Evolutionary conservation across 768 basidiomycete genomes (phyloP).

Genomic region (Tylopilus balloui): DNA sequence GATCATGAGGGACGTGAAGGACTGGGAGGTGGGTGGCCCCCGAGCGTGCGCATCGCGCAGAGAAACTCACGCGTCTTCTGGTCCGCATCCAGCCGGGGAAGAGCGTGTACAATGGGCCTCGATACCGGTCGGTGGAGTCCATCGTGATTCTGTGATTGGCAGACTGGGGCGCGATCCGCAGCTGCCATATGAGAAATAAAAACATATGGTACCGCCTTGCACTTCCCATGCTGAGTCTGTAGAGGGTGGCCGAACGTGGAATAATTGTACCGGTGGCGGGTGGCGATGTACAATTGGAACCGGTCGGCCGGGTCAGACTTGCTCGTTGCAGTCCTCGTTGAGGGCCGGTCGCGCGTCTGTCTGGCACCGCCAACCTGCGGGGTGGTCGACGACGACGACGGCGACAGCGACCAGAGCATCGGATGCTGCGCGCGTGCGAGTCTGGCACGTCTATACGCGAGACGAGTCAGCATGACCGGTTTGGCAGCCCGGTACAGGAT

Average conservation of each 20-base stretch:
- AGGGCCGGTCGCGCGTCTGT: constrained; percentile 24
- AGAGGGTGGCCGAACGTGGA: constrained; percentile 2
- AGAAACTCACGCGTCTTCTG: constrained; percentile 12
- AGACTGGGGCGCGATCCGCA: constrained; percentile 9
- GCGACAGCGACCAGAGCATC: neutral
- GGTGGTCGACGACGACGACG: neutral
- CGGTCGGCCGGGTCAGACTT: constrained; percentile 10
- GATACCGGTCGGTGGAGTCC: constrained; percentile 55
- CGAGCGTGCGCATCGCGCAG: constrained; percentile 20
- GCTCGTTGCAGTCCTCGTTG: neutral
- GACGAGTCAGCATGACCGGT: constrained; percentile 41
- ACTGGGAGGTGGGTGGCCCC: constrained; percentile 79
- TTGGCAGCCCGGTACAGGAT: constrained; percentile 33
- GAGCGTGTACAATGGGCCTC: constrained; percentile 77
- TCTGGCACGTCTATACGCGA: constrained; percentile 27
- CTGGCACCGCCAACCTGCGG: too few species aligned
- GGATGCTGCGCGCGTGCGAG: neutral
- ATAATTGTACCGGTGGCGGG: constrained; percentile 31
- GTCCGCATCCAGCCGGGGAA: constrained; percentile 62
- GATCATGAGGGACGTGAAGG: constrained; percentile 92
- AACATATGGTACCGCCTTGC: constrained; percentile 19
- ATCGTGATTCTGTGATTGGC: constrained; percentile 54
- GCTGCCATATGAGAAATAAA: constrained; percentile 6
- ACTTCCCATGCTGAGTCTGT: constrained; percentile 2
- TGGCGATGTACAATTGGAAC: constrained; percentile 32